These are phyloP conservation scores for Acanthamoeba sp. DNA, from an alignment of 208 protist species.

Conservation along the genomic window DNA sequence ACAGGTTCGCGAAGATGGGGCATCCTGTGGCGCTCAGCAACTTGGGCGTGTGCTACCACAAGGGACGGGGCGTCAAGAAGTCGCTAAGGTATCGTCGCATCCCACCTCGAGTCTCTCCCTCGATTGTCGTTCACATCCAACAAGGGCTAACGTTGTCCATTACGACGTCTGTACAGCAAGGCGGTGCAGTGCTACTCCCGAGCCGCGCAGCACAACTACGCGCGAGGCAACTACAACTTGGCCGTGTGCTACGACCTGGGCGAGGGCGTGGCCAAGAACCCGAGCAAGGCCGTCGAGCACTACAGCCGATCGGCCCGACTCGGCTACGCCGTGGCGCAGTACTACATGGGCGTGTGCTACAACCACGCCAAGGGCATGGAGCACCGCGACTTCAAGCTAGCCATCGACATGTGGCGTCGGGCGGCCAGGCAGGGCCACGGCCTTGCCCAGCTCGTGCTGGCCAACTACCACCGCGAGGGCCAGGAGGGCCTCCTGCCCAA, in stretches of 20 bases:
- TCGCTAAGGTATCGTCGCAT: neutral
- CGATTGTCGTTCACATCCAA: too few relatives aligned
- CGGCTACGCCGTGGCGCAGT: slow-evolving; percentile 80
- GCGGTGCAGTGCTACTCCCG: slow-evolving; percentile 74
- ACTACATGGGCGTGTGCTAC: slow-evolving; percentile 76
- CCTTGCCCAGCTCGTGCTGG: slow-evolving; percentile 70
- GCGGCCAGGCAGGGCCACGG: slow-evolving; percentile 77
- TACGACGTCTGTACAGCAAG: slow-evolving; percentile 62
- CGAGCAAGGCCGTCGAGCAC: slow-evolving; percentile 58
- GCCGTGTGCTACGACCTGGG: slow-evolving; percentile 80
- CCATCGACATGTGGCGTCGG: slow-evolving; percentile 43
- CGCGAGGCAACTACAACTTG: slow-evolving; percentile 78
- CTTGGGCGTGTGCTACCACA: slow-evolving; percentile 79
- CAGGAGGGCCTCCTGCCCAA: neutral
- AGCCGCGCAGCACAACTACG: slow-evolving; percentile 58
- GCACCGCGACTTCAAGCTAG: slow-evolving; percentile 51
- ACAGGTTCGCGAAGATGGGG: slow-evolving; percentile 65
- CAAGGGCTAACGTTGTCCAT: neutral
- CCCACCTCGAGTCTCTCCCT: neutral
- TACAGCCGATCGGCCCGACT: slow-evolving; percentile 69
- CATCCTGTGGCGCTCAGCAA: slow-evolving; percentile 77
- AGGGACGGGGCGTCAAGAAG: slow-evolving; percentile 66
- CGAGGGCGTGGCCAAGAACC: slow-evolving; percentile 60
- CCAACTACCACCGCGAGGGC: slow-evolving; percentile 74
- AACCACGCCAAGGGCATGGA: slow-evolving; percentile 69